Evolutionary conservation across 1,139 yeast genomes (phyloP).

Genomic region (Candida labiduridarum): DNA sequence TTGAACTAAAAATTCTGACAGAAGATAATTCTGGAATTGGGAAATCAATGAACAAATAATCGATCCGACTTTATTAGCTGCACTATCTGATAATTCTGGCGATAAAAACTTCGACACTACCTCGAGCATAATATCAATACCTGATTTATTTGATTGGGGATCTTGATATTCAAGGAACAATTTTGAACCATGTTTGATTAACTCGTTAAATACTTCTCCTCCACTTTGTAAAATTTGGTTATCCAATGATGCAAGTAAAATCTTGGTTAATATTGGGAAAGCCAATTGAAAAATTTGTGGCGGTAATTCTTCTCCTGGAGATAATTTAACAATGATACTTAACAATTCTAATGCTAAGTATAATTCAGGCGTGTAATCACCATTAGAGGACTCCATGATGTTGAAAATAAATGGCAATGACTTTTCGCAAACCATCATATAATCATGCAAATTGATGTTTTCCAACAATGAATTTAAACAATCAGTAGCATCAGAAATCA

Average conservation of each 20-base stretch:
- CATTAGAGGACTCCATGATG: constrained; percentile 27
- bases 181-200: constrained; percentile 55
- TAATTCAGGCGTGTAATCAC: constrained; percentile 58
- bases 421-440: constrained; percentile 49
- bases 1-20: constrained; percentile 52
- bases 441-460: constrained; percentile 47
- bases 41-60: constrained; percentile 66
- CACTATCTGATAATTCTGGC: constrained; percentile 73
- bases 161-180: constrained; percentile 44
- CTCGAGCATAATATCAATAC: constrained; percentile 56
- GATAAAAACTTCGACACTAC: constrained; percentile 73
- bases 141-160: constrained; percentile 44
- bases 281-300: constrained; percentile 48
- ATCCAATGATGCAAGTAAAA: constrained; percentile 63
- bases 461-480: constrained; percentile 60
- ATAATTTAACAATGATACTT: constrained; percentile 53
- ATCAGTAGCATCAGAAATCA: constrained; percentile 63
- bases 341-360: constrained; percentile 70
- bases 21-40: constrained; percentile 56
- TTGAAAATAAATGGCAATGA: constrained; percentile 55
- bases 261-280: constrained; percentile 53
- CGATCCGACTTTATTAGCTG: constrained; percentile 74
- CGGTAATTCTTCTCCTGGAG: constrained; percentile 44
- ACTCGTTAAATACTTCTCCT: constrained; percentile 69
- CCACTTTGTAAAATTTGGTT: constrained; percentile 79